Percentiles rank a stretch among this genome's conserved stretches.
phyloP scores from a whole-genome alignment of 1,284 basidiomycete species.

The Serendipita sp. region DNA sequence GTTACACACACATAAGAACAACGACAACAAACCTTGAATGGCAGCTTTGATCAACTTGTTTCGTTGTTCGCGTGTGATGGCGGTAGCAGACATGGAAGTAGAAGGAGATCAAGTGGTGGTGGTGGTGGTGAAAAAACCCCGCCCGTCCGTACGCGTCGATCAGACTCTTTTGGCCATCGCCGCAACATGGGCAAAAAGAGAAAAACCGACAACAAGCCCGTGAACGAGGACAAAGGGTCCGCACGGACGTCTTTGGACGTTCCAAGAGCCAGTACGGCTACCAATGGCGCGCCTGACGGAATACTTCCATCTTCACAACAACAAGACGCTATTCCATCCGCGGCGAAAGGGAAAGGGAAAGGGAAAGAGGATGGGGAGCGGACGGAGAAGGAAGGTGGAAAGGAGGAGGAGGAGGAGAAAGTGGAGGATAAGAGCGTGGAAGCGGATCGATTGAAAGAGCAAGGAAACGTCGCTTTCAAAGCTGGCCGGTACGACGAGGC shows the following conservation, averaged over 20 bases:
- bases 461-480: slow-evolving; percentile 64
- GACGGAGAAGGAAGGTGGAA: neutral
- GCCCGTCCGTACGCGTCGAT: neutral
- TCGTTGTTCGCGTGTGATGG: neutral
- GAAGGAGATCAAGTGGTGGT: too few species aligned
- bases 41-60: neutral
- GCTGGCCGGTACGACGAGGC: slow-evolving; percentile 53
- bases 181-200: neutral
- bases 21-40: neutral
- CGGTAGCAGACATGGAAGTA: too few species aligned
- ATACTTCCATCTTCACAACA: neutral
- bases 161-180: neutral
- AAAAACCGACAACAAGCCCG: neutral
- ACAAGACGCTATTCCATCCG: neutral
- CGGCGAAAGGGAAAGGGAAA: neutral
- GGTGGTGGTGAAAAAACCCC: neutral
- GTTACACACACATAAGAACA: neutral
- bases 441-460: slow-evolving; percentile 55
- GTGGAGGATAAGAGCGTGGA: slow-evolving; percentile 14
- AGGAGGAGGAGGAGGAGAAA: neutral
- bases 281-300: neutral
- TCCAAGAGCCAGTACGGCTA: neutral
- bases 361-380: neutral
- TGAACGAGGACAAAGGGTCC: neutral
- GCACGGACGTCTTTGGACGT: neutral